Evolutionary conservation across 257 asterid species (phyloP).

Genomic region (Solanum acaule): DNA sequence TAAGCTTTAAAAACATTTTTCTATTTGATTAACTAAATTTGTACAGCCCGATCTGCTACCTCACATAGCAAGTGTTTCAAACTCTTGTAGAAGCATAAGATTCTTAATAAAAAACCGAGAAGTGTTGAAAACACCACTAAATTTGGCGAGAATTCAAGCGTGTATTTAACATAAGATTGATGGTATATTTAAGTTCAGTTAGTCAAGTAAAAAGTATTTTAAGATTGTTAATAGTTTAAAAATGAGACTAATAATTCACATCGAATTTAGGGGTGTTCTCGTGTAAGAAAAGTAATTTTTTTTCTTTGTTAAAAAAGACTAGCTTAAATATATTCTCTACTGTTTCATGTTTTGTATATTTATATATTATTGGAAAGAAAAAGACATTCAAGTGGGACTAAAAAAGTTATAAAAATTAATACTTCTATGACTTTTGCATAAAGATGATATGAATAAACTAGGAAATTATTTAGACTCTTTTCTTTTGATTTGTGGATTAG

Average conservation of each 20-base stretch:
- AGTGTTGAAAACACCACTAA: accelerated
- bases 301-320: not conserved
- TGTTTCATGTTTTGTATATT: not conserved
- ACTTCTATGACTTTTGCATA: not conserved
- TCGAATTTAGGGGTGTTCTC: too few species aligned
- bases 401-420: not conserved
- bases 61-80: too few species aligned
- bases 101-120: accelerated
- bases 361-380: not conserved
- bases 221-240: too few species aligned
- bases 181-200: too few species aligned
- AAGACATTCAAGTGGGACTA: not conserved
- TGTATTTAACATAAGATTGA: not conserved
- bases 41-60: accelerated
- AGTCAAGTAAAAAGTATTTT: too few species aligned
- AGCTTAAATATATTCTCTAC: not conserved
- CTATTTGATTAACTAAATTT: too few species aligned
- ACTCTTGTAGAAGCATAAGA: accelerated
- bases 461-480: not conserved
- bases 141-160: accelerated
- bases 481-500: not conserved
- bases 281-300: too few species aligned
- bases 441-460: not conserved
- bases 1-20: too few species aligned
- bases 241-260: too few species aligned